Evolutionary conservation across 495 filamentous ascomycete genomes (phyloP).

Genomic region (Penicillium steckii): DNA sequence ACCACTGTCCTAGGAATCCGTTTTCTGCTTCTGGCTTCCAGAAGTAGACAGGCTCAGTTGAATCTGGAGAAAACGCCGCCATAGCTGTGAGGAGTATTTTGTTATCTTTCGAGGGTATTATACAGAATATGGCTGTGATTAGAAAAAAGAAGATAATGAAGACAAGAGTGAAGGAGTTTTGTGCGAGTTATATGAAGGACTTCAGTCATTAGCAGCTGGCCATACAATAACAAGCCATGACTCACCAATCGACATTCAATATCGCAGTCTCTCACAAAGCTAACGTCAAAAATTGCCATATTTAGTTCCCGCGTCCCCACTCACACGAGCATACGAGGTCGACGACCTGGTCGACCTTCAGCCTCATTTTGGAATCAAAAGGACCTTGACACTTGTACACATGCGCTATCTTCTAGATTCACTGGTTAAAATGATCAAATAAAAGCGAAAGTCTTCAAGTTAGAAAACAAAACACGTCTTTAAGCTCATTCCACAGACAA

Average conservation of each 20-base stretch:
- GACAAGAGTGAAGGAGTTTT: background rate
- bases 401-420: no score
- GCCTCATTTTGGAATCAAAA: no score
- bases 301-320: background rate
- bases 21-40: slow-evolving; percentile 13
- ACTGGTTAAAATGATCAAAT: no score
- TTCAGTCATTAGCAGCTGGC: background rate
- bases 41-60: slow-evolving; percentile 7
- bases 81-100: no score
- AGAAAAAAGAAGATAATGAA: background rate
- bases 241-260: background rate
- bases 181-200: background rate
- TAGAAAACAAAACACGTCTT: no score
- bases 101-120: no score
- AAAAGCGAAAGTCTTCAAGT: no score
- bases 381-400: no score
- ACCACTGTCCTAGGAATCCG: slow-evolving; percentile 13
- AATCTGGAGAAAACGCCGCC: background rate
- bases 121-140: no score
- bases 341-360: no score
- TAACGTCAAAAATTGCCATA: background rate
- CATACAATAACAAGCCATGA: background rate
- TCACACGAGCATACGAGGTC: background rate
- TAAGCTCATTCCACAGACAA: no score
- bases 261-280: background rate